Conservation (phyloP, 116 monocot species). For the Thalassia testudinum region DNA sequence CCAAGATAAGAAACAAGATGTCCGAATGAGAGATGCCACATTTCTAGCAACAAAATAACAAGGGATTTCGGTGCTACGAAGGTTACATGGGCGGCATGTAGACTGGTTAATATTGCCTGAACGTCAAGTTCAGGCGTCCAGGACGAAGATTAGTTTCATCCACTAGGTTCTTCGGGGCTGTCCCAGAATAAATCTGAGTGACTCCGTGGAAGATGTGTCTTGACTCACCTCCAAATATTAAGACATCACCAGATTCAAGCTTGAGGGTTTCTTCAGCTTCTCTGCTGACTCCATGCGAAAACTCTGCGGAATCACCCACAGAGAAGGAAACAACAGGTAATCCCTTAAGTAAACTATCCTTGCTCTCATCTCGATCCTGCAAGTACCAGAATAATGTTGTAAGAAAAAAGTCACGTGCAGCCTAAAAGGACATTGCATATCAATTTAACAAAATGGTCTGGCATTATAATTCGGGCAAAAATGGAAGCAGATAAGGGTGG, state of each 20-base stretch:
- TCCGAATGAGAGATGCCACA: too few relatives aligned
- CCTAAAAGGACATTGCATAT: too few relatives aligned
- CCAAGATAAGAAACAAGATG: too few relatives aligned
- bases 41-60: too few relatives aligned
- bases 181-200: slow-evolving; percentile 8
- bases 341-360: slow-evolving; percentile 17
- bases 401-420: too few relatives aligned
- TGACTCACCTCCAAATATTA: slow-evolving; percentile 35
- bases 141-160: slow-evolving; percentile 12
- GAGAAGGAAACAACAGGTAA: slow-evolving; percentile 47
- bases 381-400: too few relatives aligned
- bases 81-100: too few relatives aligned
- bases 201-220: slow-evolving; percentile 38
- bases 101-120: slow-evolving; percentile 21
- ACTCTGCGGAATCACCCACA: slow-evolving; percentile 33
- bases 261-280: slow-evolving; percentile 11
- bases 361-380: slow-evolving; percentile 35
- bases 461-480: too few relatives aligned
- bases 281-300: slow-evolving; percentile 19
- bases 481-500: too few relatives aligned
- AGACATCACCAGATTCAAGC: slow-evolving; percentile 41
- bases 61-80: too few relatives aligned
- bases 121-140: slow-evolving; percentile 31
- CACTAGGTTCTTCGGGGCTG: slow-evolving; percentile 13
- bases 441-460: too few relatives aligned